Base-by-base conservation (phyloP, 2,329 filamentous ascomycete species). In the Fusarium pseudoanthophilum region DNA sequence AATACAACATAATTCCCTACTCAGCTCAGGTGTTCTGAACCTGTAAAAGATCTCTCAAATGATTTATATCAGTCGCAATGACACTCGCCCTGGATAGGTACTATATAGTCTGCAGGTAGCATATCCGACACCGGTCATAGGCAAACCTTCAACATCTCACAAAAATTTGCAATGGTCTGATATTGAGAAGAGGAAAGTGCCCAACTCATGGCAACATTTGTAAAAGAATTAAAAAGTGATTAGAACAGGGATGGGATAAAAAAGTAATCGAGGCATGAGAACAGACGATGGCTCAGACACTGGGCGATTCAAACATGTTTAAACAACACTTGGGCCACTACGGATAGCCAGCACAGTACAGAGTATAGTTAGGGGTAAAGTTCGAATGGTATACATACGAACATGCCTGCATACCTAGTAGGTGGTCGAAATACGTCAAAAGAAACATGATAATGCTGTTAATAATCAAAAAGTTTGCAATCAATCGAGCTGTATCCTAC, bases 271-370 rank as follows among this genome's bases (percentile, higher is more conserved):
- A 49, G 62, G 69, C 69, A 69, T 72, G 45, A 70, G 30, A 72
- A 72, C 53, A 48, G 69, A 73, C 37, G 36, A 65, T 70, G 39
- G 48, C 70, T 65, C 69, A 73, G 69, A 73, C 69, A 45, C 64
- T 28, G 69, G 60, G 56, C 45, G 69, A 73, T 70, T 72, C 69
- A 69, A 45, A 58, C 49, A 34, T 46, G 60, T 46, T 49, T 52
- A 43, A 72, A 51, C 18, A 62, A 56, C 69, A 72, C 65, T 73
- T 70, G 59, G 64, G 58, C 69, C 63, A 72, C 49, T 45, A 36
- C 9, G 36, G 36, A 36, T 36, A 61, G 24, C 37, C 49, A 36
- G n/a, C 49, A 52, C 49, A 52, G 16, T 26, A 26, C 32, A 21
- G 9, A 52, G 16, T 26, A 26, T n/a, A 26, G 9, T 24, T 20